These are phyloP conservation scores for Boletus subluridellus DNA, from an alignment of 1,284 basidiomycete species.

Conservation along the genomic window DNA sequence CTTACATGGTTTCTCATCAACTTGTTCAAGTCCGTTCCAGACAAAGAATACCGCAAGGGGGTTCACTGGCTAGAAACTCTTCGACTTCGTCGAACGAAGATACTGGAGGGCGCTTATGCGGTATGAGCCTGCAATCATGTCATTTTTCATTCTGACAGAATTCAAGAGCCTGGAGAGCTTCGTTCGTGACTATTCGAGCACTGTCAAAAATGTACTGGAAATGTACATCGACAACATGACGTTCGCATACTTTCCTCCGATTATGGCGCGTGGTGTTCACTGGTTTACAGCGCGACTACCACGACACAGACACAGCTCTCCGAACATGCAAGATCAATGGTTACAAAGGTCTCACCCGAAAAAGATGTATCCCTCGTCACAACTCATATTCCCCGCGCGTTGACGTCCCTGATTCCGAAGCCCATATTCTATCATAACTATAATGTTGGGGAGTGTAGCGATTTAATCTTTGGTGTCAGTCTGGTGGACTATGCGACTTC, in stretches of 20 bases:
- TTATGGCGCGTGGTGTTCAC: constrained; percentile 14
- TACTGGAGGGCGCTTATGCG: constrained; percentile 74
- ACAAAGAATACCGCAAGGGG: constrained; percentile 88
- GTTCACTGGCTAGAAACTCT: constrained; percentile 95
- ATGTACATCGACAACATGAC: constrained; percentile 75
- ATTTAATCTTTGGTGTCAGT: constrained; percentile 90
- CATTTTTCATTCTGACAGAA: constrained; percentile 9
- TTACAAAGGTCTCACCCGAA: constrained; percentile 67
- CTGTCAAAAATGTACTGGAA: constrained; percentile 62
- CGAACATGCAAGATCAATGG: constrained; percentile 51
- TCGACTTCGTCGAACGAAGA: constrained; percentile 76
- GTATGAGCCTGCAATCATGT: constrained; percentile 41
- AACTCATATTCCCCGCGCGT: constrained; percentile 52
- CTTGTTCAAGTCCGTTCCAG: constrained; percentile 39
- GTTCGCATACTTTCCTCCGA: constrained; percentile 41
- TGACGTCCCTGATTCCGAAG: constrained; percentile 61
- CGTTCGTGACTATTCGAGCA: constrained; percentile 67
- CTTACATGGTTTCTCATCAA: not conserved
- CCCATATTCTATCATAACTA: constrained; percentile 75
- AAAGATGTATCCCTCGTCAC: constrained; percentile 61
- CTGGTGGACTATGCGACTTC: constrained; percentile 90
- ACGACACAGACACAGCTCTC: constrained; percentile 68
- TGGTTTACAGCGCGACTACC: constrained; percentile 54
- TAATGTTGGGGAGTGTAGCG: constrained; percentile 82
- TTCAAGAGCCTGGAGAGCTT: constrained; percentile 76